Evolutionary conservation across 2,329 filamentous ascomycete genomes (phyloP).

Genomic region (Cladosporium sp.): DNA sequence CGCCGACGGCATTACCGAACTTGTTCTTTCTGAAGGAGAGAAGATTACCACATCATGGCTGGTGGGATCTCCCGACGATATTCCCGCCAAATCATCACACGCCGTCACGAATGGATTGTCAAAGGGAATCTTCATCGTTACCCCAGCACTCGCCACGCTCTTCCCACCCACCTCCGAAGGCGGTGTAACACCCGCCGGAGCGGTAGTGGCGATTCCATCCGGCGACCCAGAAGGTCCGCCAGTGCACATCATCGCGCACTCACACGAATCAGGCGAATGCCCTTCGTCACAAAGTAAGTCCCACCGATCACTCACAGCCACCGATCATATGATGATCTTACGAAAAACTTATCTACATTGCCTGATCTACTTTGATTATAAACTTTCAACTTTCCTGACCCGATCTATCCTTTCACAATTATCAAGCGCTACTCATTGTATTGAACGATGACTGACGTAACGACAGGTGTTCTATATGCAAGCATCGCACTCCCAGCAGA

Average conservation of each 20-base stretch:
- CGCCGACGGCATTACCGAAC: slow-evolving; percentile 12
- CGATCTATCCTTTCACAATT: slow-evolving; percentile 40
- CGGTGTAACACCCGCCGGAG: slow-evolving; percentile 72
- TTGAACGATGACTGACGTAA: slow-evolving; percentile 35
- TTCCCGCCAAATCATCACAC: slow-evolving; percentile 23
- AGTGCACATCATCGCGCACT: slow-evolving; percentile 70
- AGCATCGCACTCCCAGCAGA: slow-evolving; percentile 46
- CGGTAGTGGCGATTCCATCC: slow-evolving; percentile 66
- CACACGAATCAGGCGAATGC: slow-evolving; percentile 90
- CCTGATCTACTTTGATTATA: slow-evolving; percentile 91
- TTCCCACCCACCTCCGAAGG: slow-evolving; percentile 75
- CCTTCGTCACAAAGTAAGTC: slow-evolving; percentile 86
- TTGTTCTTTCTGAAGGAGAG: slow-evolving; percentile 35
- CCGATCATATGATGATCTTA: slow-evolving; percentile 72
- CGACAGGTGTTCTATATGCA: slow-evolving; percentile 61
- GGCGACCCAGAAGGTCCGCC: slow-evolving; percentile 47
- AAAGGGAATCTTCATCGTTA: slow-evolving; percentile 64
- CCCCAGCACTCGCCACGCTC: slow-evolving; percentile 63
- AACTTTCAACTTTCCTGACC: slow-evolving; percentile 72
- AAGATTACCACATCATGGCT: slow-evolving; percentile 36
- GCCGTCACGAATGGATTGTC: slow-evolving; percentile 10
- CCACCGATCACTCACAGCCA: slow-evolving; percentile 23
- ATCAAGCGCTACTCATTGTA: neutral
- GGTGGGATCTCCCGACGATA: slow-evolving; percentile 31
- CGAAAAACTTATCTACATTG: slow-evolving; percentile 99